phyloP scores from a whole-genome alignment of 2,329 filamentous ascomycete genomes.

The Trichoderma sp. region DNA sequence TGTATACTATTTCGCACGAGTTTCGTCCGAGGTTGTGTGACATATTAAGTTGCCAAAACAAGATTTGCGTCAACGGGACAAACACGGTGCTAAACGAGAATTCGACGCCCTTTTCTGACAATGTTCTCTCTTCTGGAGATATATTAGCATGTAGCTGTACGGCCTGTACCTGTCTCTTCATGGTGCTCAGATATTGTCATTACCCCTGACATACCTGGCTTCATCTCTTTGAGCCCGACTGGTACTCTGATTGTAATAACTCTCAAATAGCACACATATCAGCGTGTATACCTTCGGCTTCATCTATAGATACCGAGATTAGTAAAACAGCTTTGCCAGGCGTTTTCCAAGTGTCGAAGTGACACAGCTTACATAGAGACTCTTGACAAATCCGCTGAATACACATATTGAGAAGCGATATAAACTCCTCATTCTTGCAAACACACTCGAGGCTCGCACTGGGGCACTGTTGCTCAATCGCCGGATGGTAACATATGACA shows the following conservation, averaged over 20 bases:
- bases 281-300: not conserved
- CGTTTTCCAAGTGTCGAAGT: too few species aligned
- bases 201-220: not conserved
- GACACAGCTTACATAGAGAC: not conserved
- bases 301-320: not conserved
- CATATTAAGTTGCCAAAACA: not conserved
- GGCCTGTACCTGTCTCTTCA: not conserved
- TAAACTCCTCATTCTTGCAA: constrained; percentile 13
- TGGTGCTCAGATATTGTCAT: not conserved
- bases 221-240: not conserved
- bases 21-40: not conserved
- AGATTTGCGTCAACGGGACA: not conserved
- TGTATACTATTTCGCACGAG: too few species aligned
- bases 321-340: not conserved
- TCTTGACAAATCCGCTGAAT: constrained; percentile 14
- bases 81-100: not conserved
- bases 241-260: not conserved
- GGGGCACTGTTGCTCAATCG: constrained; percentile 12
- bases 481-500: not conserved
- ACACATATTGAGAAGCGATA: constrained; percentile 8
- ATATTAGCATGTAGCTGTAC: not conserved
- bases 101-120: not conserved
- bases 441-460: not conserved
- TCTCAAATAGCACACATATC: not conserved
- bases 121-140: not conserved